Base-by-base conservation (phyloP, 176 grass and related monocot species). In the Avena atlantica region DNA sequence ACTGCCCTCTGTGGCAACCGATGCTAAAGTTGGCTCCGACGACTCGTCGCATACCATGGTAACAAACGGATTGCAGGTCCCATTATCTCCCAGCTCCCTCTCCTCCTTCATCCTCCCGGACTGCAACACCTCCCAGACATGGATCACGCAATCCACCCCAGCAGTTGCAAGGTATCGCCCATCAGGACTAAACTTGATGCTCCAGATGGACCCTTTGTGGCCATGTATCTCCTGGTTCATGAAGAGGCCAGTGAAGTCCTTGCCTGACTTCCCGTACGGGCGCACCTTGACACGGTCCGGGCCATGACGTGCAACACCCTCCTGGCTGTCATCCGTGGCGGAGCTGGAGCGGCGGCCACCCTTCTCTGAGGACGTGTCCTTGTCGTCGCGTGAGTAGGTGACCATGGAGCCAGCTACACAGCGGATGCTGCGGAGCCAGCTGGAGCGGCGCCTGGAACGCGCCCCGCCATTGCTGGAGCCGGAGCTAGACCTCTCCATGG, bases 201-300 rank as follows among this genome's bases (percentile, higher is more conserved):
- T 90, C 97, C 97, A 98, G n/a, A 98, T 94, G 21, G 97, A 90
- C 16, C 94, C 97, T 53, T 53, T 91, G 83, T 98, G 97, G 6
- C 92, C 97, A 27, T 96, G 88, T 81, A 98, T 93, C 52, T 92
- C 90, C 92, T 98, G 94, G 70, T 84, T 94, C 94, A 93, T 90
- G 89, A 91, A 96, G 34, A 98, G 64, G 29, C 94, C 90, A 19
- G 69, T 92, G 86, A 98, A 80, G 70, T 98, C 97, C 84, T 94
- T 98, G 21, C 83, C 84, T 9, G 94, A 91, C 62, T 96, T 98
- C 3, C 97, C 97, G 6, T 89, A 91, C 25, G 91, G 91, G 11
- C 90, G 84, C 37, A 98, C 97, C 82, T 94, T 98, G 49, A 91
- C 83, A 59, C 89, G 90, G 72, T 89, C 67, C 0, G 86, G 90